Evolutionary conservation across 495 filamentous ascomycete genomes (phyloP).

Genomic region (Hypoxylon cercidicola): DNA sequence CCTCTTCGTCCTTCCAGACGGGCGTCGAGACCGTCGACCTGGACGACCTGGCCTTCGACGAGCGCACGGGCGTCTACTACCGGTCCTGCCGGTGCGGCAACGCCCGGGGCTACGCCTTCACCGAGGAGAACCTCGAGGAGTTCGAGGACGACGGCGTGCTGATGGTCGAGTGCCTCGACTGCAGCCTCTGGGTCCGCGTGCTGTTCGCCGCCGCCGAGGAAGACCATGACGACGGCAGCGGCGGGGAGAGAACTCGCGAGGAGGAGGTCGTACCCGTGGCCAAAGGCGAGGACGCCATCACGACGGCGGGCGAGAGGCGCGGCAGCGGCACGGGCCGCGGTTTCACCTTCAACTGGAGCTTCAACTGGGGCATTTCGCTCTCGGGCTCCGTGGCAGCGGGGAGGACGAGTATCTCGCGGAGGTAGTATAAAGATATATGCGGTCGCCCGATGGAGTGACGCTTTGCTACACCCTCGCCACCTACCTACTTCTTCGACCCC

Average conservation of each 20-base stretch:
- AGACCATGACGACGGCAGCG: conserved; percentile 39
- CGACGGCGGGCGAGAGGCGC: conserved; percentile 21
- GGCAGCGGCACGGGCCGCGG: conserved; percentile 31
- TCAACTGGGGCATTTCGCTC: conserved; percentile 44
- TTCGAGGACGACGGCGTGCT: conserved; percentile 73
- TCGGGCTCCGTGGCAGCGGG: conserved; percentile 27
- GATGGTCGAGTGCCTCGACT: conserved; percentile 79
- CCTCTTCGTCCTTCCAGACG: conserved; percentile 62
- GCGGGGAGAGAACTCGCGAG: background rate
- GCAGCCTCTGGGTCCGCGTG: conserved; percentile 83
- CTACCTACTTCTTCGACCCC: too few species aligned
- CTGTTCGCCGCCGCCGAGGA: conserved; percentile 72
- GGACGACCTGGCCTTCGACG: conserved; percentile 74
- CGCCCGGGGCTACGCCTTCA: conserved; percentile 73
- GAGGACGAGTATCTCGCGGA: conserved; percentile 1
- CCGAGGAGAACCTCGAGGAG: conserved; percentile 76
- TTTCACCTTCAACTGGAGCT: conserved; percentile 42
- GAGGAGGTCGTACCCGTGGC: conserved; percentile 5
- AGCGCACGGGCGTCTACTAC: conserved; percentile 68
- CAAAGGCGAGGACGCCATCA: conserved; percentile 5
- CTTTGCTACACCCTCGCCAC: too few species aligned
- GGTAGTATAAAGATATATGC: conserved; percentile 1
- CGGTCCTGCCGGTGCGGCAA: conserved; percentile 84
- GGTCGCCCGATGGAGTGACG: background rate
- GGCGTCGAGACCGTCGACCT: conserved; percentile 85